Percentiles rank a stretch among this genome's conserved stretches.
phyloP scores from a whole-genome alignment of 257 asterid species.

The Catharanthus roseus region DNA sequence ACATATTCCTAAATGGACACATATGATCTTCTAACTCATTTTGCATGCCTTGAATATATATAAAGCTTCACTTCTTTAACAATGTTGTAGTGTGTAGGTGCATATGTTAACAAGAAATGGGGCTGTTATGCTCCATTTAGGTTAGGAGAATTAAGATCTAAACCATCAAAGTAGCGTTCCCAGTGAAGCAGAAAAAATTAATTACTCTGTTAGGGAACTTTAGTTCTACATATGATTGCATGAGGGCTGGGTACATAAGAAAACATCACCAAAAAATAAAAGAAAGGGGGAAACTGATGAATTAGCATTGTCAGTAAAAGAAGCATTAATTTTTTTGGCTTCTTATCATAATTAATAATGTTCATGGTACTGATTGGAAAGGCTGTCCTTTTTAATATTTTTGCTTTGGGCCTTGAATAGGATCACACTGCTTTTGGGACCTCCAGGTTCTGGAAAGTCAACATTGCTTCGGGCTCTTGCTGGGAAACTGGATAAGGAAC shows the following conservation, averaged over 20 bases:
- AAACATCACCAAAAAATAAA: neutral
- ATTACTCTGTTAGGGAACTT: neutral
- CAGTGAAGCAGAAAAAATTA: neutral
- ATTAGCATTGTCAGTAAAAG: neutral
- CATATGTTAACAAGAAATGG: neutral
- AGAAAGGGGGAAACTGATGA: no score
- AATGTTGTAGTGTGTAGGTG: neutral
- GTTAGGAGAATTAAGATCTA: neutral
- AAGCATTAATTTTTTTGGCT: neutral
- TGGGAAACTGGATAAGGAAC: conserved; percentile 61
- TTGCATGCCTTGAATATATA: no score
- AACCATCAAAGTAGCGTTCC: neutral
- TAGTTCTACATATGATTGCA: neutral
- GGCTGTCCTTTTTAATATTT: neutral
- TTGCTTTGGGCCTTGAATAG: conserved; percentile 28
- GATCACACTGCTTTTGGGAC: conserved; percentile 88
- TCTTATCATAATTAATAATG: neutral
- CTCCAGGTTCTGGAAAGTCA: conserved; percentile 94
- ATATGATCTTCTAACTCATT: no score
- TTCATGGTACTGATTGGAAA: neutral
- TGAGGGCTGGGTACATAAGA: neutral
- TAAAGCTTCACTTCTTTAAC: no score
- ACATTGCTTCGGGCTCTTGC: conserved; percentile 72
- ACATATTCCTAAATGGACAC: no score
- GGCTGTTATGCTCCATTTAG: neutral